Base-by-base conservation (phyloP, 2,329 filamentous ascomycete genomes). In the Thielaviopsis cerberus region DNA sequence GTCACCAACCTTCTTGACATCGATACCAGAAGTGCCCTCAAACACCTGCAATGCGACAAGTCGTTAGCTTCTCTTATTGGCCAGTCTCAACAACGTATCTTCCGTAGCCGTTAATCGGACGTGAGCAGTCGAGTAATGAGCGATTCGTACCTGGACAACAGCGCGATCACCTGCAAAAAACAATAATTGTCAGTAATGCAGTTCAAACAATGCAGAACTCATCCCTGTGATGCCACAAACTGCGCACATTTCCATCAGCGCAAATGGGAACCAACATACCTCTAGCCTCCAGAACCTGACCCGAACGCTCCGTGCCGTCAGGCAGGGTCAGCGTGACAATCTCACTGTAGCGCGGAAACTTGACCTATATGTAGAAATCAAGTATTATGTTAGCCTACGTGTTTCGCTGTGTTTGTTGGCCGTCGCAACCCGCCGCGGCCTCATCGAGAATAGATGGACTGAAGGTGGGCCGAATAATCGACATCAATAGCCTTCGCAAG, bases 281-380 rank as follows among this genome's bases (percentile, higher is more conserved):
- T 86, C 91, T 85, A 72, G 92, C 92, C 76, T 98, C 94, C 65
- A 98, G 77, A 65, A 98, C 92, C 73, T 97, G 92, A 64, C 94
- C 92, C 69, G 88, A 90, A 68, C 92, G 81, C 74, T 91, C 83
- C 54, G 88, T 85, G 71, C 92, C 92, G 84, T 98, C 92, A 64
- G 92, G 88, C 63, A 98, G 82, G 41, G 91, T 97, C 71, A 98
- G 74, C 62, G 86, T 89, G 64, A 98, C 92, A 70, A 98, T 98
- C 75, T 98, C 92, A 73, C 96, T 97, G 79, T 87, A 98, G 70
- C 83, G 80, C 63, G 92, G 92, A 72, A 89, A 94, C 85, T 98
- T 98, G 77, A 98, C 88, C 87, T 94, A 68, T 55, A 56, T 60
- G 20, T 58, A 55, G 50, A 10, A 25, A 37, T 25, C 24, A 13